Conservation (phyloP, 176 grass and related monocot species). For the Pontederia paniculata region DNA sequence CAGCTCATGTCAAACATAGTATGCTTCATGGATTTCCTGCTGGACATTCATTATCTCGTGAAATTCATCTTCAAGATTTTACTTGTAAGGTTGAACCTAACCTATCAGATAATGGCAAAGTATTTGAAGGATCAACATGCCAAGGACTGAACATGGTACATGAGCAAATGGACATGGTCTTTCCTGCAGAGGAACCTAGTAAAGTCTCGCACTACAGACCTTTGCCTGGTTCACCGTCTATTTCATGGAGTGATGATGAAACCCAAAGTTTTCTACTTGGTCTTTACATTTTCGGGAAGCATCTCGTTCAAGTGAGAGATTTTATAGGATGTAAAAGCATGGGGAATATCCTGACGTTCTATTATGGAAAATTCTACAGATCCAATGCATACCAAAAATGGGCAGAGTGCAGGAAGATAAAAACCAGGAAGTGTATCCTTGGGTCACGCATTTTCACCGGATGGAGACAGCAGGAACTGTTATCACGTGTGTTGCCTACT, state of each 20-base stretch:
- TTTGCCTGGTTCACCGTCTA: conserved; percentile 37
- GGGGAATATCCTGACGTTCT: conserved; percentile 53
- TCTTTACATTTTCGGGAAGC: conserved; percentile 88
- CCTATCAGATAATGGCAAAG: conserved; percentile 5
- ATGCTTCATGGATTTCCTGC: conserved; percentile 6
- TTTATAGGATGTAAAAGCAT: conserved; percentile 50
- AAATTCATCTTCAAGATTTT: conserved; percentile 8
- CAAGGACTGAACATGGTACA: background rate
- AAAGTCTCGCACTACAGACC: conserved; percentile 28
- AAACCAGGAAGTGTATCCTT: conserved; percentile 58
- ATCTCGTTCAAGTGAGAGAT: conserved; percentile 38
- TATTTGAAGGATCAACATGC: conserved; percentile 14
- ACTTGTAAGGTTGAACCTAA: conserved; percentile 21
- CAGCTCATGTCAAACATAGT: conserved; percentile 18
- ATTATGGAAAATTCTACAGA: conserved; percentile 71
- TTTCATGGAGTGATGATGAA: conserved; percentile 50
- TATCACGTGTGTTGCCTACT: conserved; percentile 50
- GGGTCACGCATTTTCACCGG: conserved; percentile 79
- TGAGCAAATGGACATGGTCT: conserved; percentile 4
- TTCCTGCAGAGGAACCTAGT: conserved; percentile 5
- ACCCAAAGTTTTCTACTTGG: conserved; percentile 57
- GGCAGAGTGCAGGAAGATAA: conserved; percentile 41
- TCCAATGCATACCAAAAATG: conserved; percentile 35
- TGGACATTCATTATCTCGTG: conserved; percentile 17
- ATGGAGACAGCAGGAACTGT: conserved; percentile 56